phyloP scores from a whole-genome alignment of 306 rosid genomes.

The Cicer cuneatum region DNA sequence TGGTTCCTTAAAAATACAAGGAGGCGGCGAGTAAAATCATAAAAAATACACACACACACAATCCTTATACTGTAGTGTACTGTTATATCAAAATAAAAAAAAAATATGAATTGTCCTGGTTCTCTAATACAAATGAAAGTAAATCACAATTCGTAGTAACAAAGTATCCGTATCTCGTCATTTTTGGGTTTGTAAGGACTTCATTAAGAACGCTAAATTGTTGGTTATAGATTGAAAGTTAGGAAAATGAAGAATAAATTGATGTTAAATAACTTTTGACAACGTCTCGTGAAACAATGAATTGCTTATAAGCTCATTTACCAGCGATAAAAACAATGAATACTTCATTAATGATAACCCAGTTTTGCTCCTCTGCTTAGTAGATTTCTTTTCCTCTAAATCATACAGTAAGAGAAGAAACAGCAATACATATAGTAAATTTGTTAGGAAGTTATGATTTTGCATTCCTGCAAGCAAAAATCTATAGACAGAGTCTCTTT shows the following conservation, averaged over 20 bases:
- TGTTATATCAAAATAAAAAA: too few relatives aligned
- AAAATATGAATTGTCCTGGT: background rate
- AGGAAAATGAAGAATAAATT: background rate
- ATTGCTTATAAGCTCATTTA: conserved; percentile 10
- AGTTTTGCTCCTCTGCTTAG: conserved; percentile 30
- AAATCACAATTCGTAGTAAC: background rate
- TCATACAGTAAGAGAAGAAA: conserved; percentile 15
- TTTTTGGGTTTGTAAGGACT: background rate
- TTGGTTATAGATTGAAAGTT: background rate
- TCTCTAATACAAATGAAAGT: background rate
- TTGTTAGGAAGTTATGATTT: background rate
- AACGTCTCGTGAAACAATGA: background rate
- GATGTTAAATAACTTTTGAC: background rate
- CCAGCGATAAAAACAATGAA: background rate
- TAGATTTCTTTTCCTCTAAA: conserved; percentile 22
- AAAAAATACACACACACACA: background rate
- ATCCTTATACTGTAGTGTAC: background rate
- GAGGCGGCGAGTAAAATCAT: background rate
- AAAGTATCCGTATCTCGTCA: background rate
- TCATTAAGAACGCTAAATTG: background rate
- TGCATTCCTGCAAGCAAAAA: conserved; percentile 17
- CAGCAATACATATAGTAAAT: background rate
- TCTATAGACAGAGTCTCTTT: background rate
- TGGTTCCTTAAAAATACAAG: background rate
- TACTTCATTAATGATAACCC: conserved; percentile 10